Conservation (phyloP, 163 green algal species). For the Picocystis sp. region DNA sequence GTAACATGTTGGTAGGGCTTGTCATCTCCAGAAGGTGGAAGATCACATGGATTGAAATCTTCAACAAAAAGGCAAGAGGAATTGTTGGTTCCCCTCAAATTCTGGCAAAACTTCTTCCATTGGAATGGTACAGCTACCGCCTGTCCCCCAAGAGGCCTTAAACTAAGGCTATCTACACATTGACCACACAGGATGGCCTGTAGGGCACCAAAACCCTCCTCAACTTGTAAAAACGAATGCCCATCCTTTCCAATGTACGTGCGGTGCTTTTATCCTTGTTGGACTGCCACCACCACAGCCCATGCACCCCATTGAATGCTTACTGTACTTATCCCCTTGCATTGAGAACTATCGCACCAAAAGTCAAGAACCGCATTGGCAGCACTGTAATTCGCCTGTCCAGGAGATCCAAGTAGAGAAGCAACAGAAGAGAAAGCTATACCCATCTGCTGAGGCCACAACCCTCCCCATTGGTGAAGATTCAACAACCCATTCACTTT, state of each 20-base stretch:
- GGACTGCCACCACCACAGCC: conserved; percentile 48
- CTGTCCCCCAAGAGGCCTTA: too few relatives aligned
- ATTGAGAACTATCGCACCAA: background rate
- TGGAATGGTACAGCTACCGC: too few relatives aligned
- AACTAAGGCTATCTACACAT: too few relatives aligned
- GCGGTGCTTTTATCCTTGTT: conserved; percentile 27
- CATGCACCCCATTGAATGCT: background rate
- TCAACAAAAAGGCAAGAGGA: too few relatives aligned
- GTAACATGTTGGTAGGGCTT: too few relatives aligned
- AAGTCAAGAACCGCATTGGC: conserved; percentile 12
- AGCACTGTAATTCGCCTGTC: conserved; percentile 10
- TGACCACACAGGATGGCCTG: conserved; percentile 19
- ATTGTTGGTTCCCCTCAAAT: too few relatives aligned
- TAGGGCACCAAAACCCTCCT: conserved; percentile 38
- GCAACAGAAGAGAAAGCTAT: conserved; percentile 9
- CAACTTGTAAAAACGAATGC: conserved; percentile 50
- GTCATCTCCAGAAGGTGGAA: too few relatives aligned
- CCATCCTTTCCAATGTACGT: conserved; percentile 47
- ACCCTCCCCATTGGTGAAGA: background rate
- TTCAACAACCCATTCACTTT: conserved; percentile 3
- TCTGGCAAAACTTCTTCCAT: too few relatives aligned
- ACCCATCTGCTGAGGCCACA: background rate
- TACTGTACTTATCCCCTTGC: background rate
- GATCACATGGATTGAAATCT: too few relatives aligned
- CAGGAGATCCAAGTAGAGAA: conserved; percentile 6